Evolutionary conservation across 2,329 filamentous ascomycete species (phyloP), one percentile per base, ranked within the genome.

Genomic region (Hymenoscyphus infarciens): DNA sequence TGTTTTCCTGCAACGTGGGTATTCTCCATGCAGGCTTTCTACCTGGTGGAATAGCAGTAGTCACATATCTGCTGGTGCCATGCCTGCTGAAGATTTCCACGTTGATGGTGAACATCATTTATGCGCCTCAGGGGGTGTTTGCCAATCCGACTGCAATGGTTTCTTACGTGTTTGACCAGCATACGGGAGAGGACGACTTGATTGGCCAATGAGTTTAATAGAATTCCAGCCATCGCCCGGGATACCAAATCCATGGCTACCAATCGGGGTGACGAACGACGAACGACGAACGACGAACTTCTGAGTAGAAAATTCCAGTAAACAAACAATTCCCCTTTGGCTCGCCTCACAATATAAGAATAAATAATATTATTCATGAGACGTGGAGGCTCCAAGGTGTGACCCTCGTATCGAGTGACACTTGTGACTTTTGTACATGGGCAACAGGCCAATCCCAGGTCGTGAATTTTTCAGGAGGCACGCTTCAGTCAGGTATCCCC

Each of bases 101-200:
- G 45, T 52, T 52, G 19, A 25, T 22, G 45, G 19, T 22, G 45
- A 25, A 22, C 45, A 52, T 52, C 7, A 11, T 5, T 22, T 11
- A 25, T 52, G 22, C 22, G 45, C 19, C 11, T n/a, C 45, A 3
- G 19, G 45, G 45, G 45, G 10, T 10, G 42, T 19, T 38, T 19
- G 54, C 54, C 33, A 38, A 56, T 56, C 54, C n/a, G 29, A 38
- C 54, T 33, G 29, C 7, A 31, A 42, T 29, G 42, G 57, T 59
- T 59, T 59, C 57, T 53, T 35, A 35, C 42, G 42, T 49, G 57
- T 59, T 59, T 59, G 57, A 59, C 16, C 27, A 54, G 39, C 57
- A 59, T 31, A 25, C 10, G 29, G 42, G 57, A 56, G 7, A 15
- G 31, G 10, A 11, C 13, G 31, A 31, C 15, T 25, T 59, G 7